phyloP scores from a whole-genome alignment of 1,139 yeast genomes.

The Geotrichum citri-aurantii region DNA sequence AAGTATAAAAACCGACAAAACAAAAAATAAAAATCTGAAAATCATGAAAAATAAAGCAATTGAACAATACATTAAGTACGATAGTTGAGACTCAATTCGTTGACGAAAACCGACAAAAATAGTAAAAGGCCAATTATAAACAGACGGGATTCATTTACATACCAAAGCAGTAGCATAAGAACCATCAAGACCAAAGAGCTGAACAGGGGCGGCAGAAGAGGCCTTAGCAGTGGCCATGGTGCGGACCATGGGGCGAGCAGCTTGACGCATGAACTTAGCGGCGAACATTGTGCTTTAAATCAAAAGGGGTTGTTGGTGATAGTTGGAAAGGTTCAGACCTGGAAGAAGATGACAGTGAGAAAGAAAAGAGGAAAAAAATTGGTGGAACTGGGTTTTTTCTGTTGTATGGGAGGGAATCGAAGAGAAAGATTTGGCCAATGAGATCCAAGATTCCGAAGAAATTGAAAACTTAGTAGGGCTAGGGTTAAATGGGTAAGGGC shows the following conservation, averaged over 20 bases:
- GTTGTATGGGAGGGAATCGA: neutral
- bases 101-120: neutral
- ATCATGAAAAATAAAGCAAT: neutral
- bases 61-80: neutral
- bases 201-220: constrained; percentile 64
- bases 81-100: neutral
- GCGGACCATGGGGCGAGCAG: constrained; percentile 28
- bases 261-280: constrained; percentile 19
- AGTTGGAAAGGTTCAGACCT: constrained; percentile 1
- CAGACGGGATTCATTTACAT: constrained; percentile 15
- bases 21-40: neutral
- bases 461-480: constrained; percentile 8
- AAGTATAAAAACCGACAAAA: neutral
- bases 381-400: neutral
- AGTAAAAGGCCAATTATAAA: neutral
- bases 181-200: constrained; percentile 92
- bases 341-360: neutral
- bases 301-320: neutral
- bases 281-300: constrained; percentile 15
- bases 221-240: constrained; percentile 48
- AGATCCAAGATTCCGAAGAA: neutral
- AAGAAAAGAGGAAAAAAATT: constrained; percentile 1
- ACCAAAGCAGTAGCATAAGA: constrained; percentile 89
- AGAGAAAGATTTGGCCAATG: neutral
- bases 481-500: constrained; percentile 7